Percentiles rank a stretch among this genome's conserved stretches.
Evolutionary conservation across 1,284 basidiomycete species (phyloP).

Genomic region (Rhodotorula sp.): DNA sequence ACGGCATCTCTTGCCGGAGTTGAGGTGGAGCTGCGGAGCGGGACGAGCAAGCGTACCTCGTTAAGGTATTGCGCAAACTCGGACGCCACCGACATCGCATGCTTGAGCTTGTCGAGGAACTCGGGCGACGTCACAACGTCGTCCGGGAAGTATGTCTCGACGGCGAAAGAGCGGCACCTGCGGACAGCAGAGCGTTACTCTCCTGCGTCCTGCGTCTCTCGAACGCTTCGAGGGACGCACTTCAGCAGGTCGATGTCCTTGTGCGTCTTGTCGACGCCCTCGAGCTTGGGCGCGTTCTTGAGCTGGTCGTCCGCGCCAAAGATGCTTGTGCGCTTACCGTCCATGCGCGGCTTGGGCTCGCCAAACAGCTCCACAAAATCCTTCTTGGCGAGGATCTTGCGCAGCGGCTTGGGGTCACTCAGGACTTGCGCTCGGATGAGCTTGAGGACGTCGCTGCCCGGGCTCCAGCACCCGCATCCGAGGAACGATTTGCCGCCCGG

Average conservation of each 20-base stretch:
- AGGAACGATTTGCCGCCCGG: constrained; percentile 45
- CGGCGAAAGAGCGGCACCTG: constrained; percentile 44
- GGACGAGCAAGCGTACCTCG: constrained; percentile 27
- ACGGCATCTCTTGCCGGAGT: background rate
- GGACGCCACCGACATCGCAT: constrained; percentile 32
- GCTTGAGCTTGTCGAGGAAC: constrained; percentile 35
- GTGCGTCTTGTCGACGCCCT: constrained; percentile 50
- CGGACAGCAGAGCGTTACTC: background rate
- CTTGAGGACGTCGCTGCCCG: constrained; percentile 46
- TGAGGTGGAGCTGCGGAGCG: background rate
- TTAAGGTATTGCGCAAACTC: constrained; percentile 44
- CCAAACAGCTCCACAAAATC: constrained; percentile 49
- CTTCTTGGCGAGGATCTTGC: constrained; percentile 43
- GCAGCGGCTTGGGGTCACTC: constrained; percentile 43
- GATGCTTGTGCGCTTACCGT: constrained; percentile 39
- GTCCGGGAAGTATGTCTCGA: constrained; percentile 43
- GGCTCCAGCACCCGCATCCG: constrained; percentile 50
- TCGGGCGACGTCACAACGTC: constrained; percentile 37
- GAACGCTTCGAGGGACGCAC: constrained; percentile 10
- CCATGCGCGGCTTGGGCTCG: constrained; percentile 28
- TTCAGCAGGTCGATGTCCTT: constrained; percentile 50
- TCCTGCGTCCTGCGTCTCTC: background rate
- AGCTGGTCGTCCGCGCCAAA: constrained; percentile 48
- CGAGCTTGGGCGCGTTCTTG: constrained; percentile 47
- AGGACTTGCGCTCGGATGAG: constrained; percentile 47